These are phyloP conservation scores for Ceratobasidium sp. DNA, from an alignment of 1,284 basidiomycete genomes.

Conservation along the genomic window DNA sequence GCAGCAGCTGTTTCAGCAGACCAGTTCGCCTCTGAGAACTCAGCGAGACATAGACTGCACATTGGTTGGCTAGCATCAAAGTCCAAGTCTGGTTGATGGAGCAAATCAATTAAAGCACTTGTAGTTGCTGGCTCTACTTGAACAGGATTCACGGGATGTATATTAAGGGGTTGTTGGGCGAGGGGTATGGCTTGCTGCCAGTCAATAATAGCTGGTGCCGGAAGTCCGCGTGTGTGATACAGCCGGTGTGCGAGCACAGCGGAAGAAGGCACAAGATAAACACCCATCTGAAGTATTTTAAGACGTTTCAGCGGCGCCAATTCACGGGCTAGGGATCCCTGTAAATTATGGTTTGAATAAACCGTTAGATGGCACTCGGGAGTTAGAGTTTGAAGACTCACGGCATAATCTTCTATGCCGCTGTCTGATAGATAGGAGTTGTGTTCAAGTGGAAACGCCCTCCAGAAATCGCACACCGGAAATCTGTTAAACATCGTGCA, in stretches of 20 bases:
- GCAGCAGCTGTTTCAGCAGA: not conserved
- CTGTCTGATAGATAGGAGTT: conserved; percentile 22
- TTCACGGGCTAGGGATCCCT: conserved; percentile 14
- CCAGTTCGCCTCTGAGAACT: not conserved
- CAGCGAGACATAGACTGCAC: not conserved
- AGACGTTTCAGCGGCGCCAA: not conserved
- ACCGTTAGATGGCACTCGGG: too few relatives aligned
- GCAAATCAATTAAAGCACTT: not conserved
- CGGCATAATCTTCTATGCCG: conserved; percentile 28
- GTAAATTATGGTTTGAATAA: not conserved
- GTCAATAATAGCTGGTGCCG: conserved; percentile 10
- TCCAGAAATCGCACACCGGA: conserved; percentile 7
- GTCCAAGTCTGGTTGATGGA: conserved; percentile 9
- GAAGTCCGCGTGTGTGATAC: conserved; percentile 1
- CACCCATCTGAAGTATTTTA: conserved; percentile 9
- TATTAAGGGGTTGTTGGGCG: not conserved
- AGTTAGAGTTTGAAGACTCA: not conserved
- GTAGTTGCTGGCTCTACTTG: conserved; percentile 12
- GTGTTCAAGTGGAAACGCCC: conserved; percentile 11
- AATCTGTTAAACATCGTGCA: conserved; percentile 28
- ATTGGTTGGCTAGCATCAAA: not conserved
- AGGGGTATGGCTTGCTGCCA: conserved; percentile 31
- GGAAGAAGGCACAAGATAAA: conserved; percentile 19
- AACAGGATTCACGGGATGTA: not conserved
- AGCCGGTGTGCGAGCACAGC: conserved; percentile 28